Evolutionary conservation across 139 green algal genomes (phyloP).

Genomic region (Mychonastes homosphaera): DNA sequence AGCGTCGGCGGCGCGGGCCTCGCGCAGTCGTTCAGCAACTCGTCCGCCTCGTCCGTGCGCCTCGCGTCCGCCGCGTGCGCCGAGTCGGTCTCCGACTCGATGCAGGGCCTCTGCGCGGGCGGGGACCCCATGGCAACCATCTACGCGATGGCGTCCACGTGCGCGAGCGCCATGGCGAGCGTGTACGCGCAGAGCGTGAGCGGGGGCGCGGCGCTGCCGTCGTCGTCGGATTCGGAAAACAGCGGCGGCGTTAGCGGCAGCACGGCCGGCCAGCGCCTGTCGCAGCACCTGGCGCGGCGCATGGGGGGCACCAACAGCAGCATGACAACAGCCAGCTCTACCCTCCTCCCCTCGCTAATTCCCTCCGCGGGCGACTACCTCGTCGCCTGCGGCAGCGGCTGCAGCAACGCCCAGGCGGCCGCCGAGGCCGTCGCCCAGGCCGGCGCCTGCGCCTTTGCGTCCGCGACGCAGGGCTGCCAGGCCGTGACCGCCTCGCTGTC

Average conservation of each 20-base stretch:
- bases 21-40: constrained; percentile 11
- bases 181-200: constrained; percentile 12
- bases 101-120: constrained; percentile 12
- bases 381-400: constrained; percentile 9
- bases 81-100: constrained; percentile 12
- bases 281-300: too few species aligned
- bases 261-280: too few species aligned
- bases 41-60: constrained; percentile 4
- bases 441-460: constrained; percentile 10
- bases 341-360: too few species aligned
- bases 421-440: constrained; percentile 19
- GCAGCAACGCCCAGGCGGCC: constrained; percentile 8
- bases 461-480: constrained; percentile 16
- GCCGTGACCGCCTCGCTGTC: constrained; percentile 4
- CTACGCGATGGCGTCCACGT: constrained; percentile 6
- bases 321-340: too few species aligned
- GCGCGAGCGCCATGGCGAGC: constrained; percentile 14
- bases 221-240: constrained; percentile 9
- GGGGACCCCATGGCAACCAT: constrained; percentile 18
- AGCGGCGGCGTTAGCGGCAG: too few species aligned
- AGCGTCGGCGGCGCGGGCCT: constrained; percentile 14
- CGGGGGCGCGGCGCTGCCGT: constrained; percentile 9
- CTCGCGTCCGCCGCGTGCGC: constrained; percentile 14
- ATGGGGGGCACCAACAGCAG: too few species aligned
- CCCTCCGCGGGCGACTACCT: too few species aligned